Evolutionary conservation across 2,329 filamentous ascomycete species (phyloP).

Genomic region (Penicillium hesseltinei): DNA sequence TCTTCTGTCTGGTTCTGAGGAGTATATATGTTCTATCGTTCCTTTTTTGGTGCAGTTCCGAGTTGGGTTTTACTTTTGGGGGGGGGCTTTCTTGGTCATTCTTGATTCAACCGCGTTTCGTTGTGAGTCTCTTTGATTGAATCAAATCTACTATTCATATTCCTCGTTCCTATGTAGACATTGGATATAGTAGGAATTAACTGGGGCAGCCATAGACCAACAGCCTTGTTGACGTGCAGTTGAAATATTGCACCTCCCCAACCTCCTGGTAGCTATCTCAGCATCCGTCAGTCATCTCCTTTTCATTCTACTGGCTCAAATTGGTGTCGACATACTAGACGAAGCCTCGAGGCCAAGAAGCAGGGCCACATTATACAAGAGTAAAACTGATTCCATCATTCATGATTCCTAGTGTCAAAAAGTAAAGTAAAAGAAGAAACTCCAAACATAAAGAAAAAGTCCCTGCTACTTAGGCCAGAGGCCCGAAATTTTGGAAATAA

Average conservation of each 20-base stretch:
- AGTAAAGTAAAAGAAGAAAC: slow-evolving; percentile 13
- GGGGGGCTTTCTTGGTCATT: neutral
- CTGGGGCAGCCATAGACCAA: neutral
- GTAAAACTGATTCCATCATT: slow-evolving; percentile 18
- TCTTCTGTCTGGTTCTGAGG: slow-evolving; percentile 11
- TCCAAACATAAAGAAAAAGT: neutral
- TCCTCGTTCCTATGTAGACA: neutral
- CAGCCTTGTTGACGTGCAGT: neutral
- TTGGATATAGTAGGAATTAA: too few species aligned
- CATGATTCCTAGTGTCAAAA: slow-evolving; percentile 18
- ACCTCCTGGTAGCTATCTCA: neutral
- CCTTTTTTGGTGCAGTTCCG: neutral
- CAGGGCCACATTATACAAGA: neutral
- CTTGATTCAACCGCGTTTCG: neutral
- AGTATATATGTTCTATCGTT: slow-evolving; percentile 1
- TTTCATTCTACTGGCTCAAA: too few species aligned
- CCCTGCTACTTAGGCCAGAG: slow-evolving; percentile 7
- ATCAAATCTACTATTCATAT: neutral
- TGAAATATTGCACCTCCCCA: neutral
- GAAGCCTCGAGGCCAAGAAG: neutral
- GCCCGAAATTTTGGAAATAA: slow-evolving; percentile 12
- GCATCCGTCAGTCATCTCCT: neutral
- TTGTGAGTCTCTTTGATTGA: neutral
- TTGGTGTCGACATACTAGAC: neutral
- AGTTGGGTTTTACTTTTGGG: neutral